Base-by-base conservation (phyloP, 139 green algal genomes). In the Desmodesmus armatus region DNA sequence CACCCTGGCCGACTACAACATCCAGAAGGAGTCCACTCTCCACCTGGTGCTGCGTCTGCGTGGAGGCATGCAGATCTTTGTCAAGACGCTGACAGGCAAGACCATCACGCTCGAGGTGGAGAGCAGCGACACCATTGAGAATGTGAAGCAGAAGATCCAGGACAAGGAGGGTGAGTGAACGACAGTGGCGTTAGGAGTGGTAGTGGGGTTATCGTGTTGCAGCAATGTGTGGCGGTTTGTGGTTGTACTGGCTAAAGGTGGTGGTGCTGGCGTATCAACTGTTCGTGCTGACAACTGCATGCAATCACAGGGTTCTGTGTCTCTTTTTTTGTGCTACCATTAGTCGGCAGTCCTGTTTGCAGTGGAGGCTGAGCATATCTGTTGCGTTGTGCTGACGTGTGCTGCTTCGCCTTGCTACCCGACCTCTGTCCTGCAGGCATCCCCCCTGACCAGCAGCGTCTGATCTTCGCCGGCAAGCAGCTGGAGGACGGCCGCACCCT, bases 401-500 rank as follows among this genome's bases (percentile, higher is more conserved):
- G 47, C 7, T 13, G 13, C 9, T 55, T 13, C 47, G 47, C 47
- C 7, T 55, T 55, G 9, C 13, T 13, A 21, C 47, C 7, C 47
- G 9, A 15, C 29, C 15, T 37, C n/a, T 58, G 31, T 71, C 29
- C 6, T 71, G 72, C 72, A 66, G 91, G 89, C 47, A 97, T 98
- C 82, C 94, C 95, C 17, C 94, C 94, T 31, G 96, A 98, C 89
- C 95, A 98, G 92, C 96, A 98, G 92, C 90, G 95, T 13, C 90
- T 99, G 78, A 98, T 99, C 79, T 98, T 98, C 83, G 96, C 96
- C 35, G 96, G 96, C 80, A 98, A 98, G 92, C 96, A 98, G 93
- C 91, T 99, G 40, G 96, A 99, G 90, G 96, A 99, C 75, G 95
- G 95, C 62, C 91, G 96, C 81, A 98, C 95, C 23, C 91, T 98